These are phyloP conservation scores for Gorgonomyces haynaldii DNA, from an alignment of 192 early-diverging fungal species.

Conservation along the genomic window DNA sequence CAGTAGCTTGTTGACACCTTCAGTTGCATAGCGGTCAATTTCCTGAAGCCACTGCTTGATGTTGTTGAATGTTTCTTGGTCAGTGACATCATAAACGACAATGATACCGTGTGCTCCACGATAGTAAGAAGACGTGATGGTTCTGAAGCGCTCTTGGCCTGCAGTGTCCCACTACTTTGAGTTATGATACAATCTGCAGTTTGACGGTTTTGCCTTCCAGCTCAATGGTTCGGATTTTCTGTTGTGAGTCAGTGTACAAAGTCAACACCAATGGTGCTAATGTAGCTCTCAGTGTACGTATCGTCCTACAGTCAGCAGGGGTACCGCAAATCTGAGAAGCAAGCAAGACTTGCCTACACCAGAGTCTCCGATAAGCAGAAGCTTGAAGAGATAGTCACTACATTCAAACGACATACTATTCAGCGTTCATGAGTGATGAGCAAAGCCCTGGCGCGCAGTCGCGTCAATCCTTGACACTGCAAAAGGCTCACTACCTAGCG, in stretches of 20 bases:
- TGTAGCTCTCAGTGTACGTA: conserved; percentile 97
- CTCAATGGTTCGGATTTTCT: conserved; percentile 99
- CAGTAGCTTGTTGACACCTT: conserved; percentile 94
- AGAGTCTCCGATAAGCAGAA: conserved; percentile 96
- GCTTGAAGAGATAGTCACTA: conserved; percentile 98
- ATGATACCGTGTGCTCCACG: conserved; percentile 97
- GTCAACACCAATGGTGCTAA: conserved; percentile 97
- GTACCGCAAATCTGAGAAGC: conserved; percentile 85
- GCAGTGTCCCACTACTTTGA: conserved; percentile 83
- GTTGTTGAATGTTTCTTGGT: conserved; percentile 87
- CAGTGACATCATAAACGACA: conserved; percentile 97
- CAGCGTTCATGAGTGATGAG: conserved; percentile 24
- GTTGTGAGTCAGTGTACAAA: conserved; percentile 52
- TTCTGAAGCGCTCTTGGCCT: conserved; percentile 97
- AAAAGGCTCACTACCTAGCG: too few species aligned
- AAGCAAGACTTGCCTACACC: conserved; percentile 98
- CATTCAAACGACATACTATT: conserved; percentile 16
- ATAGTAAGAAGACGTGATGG: conserved; percentile 97
- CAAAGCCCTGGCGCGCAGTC: background rate
- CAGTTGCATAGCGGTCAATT: conserved; percentile 93
- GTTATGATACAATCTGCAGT: conserved; percentile 72
- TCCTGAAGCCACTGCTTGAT: conserved; percentile 99
- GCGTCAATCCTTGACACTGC: too few species aligned
- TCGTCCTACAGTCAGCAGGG: conserved; percentile 53
- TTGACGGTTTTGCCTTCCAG: conserved; percentile 98